Base-by-base conservation (phyloP, 345 rosid genomes). In the Citrus australasica region DNA sequence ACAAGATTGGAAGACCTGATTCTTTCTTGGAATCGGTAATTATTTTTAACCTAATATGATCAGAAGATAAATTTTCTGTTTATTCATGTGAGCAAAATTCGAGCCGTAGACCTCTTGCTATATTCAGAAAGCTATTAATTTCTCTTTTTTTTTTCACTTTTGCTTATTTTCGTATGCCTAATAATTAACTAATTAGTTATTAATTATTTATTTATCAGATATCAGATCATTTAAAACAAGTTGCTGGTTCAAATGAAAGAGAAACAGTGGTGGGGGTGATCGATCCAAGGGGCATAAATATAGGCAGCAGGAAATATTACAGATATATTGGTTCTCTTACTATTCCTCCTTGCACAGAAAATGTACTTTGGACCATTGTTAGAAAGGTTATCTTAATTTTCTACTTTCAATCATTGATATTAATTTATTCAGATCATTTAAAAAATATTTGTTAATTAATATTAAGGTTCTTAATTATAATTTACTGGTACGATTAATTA, bases 261-360 rank as follows among this genome's bases (percentile, higher is more conserved):
- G 85, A 87, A 51, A 82, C 3, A 70, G 78, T 37, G 42, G 83
- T 80, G 56, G 98, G 97, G 6, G 30, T 83, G 10, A 74, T 89
- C 19, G 82, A 93, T 69, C 94, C 97, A 19, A 89, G 82, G 38
- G n/a, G 56, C 38, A 83, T 95, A 28, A 81, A 87, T 38, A 55
- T 89, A 3, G 92, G 87, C 56, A 87, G 91, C 81, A 82, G 91
- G 78, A 86, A 90, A 79, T 95, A 88, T 78, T 95, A 84, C 78
- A 86, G 97, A 84, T 95, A 93, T 79, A 35, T 87, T 2, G 98
- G 98, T 53, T 95, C 98, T 69, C 97, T 95, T n/a, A 95, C 98
- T 1, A 7, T 72, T 77, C 98, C 98, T 83, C 98, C 98, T 63
- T 95, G 98, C 85, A 87, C 91, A 0, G 87, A 93, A 80, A 86